Evolutionary conservation across 2,329 filamentous ascomycete species (phyloP).

Genomic region (Rhexocercosporidium sp.): DNA sequence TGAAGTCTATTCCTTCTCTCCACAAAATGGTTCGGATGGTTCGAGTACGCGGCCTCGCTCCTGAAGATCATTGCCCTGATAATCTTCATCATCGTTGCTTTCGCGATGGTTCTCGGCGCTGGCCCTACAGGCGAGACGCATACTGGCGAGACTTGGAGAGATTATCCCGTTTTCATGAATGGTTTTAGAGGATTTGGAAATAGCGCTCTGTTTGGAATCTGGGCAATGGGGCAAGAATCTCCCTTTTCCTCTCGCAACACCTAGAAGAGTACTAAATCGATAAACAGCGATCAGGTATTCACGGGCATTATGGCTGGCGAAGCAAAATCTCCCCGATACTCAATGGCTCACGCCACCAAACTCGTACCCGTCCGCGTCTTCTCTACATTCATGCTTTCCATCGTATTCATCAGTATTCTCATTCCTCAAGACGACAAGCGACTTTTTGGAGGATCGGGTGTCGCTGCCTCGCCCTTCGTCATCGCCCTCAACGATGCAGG

Average conservation of each 20-base stretch:
- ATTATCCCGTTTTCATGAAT: conserved; percentile 44
- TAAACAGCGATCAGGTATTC: conserved; percentile 33
- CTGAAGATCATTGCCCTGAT: conserved; percentile 47
- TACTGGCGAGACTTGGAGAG: conserved; percentile 42
- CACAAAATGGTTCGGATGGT: conserved; percentile 43
- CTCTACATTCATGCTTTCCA: conserved; percentile 20
- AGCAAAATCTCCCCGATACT: conserved; percentile 23
- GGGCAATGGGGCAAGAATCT: conserved; percentile 22
- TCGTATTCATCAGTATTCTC: conserved; percentile 28
- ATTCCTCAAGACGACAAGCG: conserved; percentile 29
- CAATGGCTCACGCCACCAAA: conserved; percentile 25
- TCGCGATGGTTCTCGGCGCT: conserved; percentile 48
- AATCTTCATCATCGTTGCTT: conserved; percentile 43
- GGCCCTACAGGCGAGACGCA: conserved; percentile 44
- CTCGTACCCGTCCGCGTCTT: conserved; percentile 24
- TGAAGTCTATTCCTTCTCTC: conserved; percentile 29
- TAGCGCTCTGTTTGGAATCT: conserved; percentile 28
- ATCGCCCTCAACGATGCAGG: conserved; percentile 27
- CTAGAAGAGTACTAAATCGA: background rate
- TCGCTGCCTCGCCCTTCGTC: conserved; percentile 32
- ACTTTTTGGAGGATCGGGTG: conserved; percentile 26
- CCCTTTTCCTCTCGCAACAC: background rate
- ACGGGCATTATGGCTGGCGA: conserved; percentile 39
- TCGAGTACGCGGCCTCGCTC: conserved; percentile 44
- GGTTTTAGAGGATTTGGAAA: conserved; percentile 45